Evolutionary conservation across 108 stramenopile species (phyloP).

Genomic region (Nannochloropsis gaditana): DNA sequence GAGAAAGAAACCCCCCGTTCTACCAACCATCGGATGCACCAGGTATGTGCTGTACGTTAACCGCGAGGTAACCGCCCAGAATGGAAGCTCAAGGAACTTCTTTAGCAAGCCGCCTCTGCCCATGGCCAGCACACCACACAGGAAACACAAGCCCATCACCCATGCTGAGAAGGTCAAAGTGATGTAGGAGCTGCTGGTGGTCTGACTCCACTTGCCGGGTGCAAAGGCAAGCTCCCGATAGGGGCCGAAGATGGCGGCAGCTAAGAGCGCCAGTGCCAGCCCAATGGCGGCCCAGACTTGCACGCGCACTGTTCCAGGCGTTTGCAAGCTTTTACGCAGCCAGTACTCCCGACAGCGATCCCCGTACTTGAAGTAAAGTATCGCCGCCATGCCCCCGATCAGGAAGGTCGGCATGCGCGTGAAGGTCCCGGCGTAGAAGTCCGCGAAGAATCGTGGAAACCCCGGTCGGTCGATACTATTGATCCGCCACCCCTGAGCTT

Average conservation of each 20-base stretch:
- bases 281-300: background rate
- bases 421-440: background rate
- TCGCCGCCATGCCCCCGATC: background rate
- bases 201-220: background rate
- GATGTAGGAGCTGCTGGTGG: background rate
- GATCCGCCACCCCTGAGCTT: background rate
- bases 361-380: background rate
- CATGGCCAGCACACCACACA: slow-evolving; percentile 19
- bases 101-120: background rate
- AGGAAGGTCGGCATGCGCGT: background rate
- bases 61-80: background rate
- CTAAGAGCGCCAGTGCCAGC: background rate
- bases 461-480: background rate
- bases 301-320: background rate
- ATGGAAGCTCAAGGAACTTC: background rate
- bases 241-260: background rate
- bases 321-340: background rate
- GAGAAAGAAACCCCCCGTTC: background rate
- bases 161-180: background rate
- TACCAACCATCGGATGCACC: slow-evolving; percentile 2
- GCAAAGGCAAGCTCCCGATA: background rate
- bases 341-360: background rate
- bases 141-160: background rate
- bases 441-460: background rate
- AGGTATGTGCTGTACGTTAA: slow-evolving; percentile 3